Conservation (phyloP, 441 rosid genomes). For the Bruguiera hainesii region DNA sequence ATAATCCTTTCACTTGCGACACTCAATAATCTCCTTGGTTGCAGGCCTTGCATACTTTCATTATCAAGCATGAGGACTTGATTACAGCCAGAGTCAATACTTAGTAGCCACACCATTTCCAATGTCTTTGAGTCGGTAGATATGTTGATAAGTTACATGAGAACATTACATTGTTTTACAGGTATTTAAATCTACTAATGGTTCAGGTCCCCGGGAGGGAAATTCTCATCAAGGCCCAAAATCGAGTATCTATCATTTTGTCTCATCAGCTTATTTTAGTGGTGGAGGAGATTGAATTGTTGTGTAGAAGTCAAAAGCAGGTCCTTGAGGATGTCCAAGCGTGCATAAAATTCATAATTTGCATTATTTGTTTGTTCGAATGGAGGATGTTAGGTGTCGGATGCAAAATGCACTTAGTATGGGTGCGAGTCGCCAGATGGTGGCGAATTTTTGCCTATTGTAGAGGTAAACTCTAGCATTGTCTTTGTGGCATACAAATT, state of each 20-base stretch:
- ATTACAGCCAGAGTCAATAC: conserved; percentile 74
- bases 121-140: neutral
- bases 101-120: neutral
- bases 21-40: conserved; percentile 14
- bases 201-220: conserved; percentile 83
- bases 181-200: conserved; percentile 63
- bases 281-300: neutral
- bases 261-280: conserved; percentile 33
- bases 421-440: conserved; percentile 1
- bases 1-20: conserved; percentile 4
- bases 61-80: conserved; percentile 61
- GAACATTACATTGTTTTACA: conserved; percentile 18
- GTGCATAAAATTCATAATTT: conserved; percentile 13
- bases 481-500: neutral
- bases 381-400: neutral
- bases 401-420: conserved; percentile 15
- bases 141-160: neutral
- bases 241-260: conserved; percentile 54
- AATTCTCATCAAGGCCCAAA: conserved; percentile 61
- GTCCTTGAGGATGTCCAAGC: neutral
- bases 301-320: conserved; percentile 2
- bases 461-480: conserved; percentile 10
- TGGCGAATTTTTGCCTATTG: conserved; percentile 20
- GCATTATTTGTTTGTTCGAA: neutral
- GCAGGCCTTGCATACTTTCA: conserved; percentile 90